Evolutionary conservation across 2,329 filamentous ascomycete genomes (phyloP), one percentile per base, ranked within the genome.

Genomic region (Colletotrichum sp.): DNA sequence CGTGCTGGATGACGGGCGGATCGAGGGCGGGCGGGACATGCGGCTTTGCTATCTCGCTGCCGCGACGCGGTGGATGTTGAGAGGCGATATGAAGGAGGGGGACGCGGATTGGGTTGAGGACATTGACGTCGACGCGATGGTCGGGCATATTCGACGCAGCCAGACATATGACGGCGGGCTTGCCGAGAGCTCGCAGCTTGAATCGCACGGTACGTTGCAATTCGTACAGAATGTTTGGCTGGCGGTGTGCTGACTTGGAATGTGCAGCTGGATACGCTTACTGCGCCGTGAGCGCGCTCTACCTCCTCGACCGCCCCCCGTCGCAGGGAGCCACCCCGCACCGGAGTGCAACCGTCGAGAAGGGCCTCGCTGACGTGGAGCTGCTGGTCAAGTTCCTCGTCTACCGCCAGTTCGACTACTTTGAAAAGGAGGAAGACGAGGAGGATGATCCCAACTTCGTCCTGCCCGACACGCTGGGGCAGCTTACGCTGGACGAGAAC

Each of bases 31-130:
- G 0, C 90, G 91, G 71, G 97, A 99, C 84, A 94, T 96, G 86
- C 90, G 97, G 71, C 96, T 96, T 82, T 97, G 95, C 79, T 98
- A 97, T 83, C 93, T 96, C 81, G 96, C 95, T 5, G 91, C 94
- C 22, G 93, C 93, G 10, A 93, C 98, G 36, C 89, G 97, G 52
- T 98, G 95, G 91, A 94, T 98, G 71, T 84, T 99, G 60, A 88
- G 93, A 55, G 95, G 94, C 0, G 88, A 89, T 27, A 82, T 88
- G n/a, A 76, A 81, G 62, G 85, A 86, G 30, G 89, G 87, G 0
- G 87, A 90, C 16, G 86, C 88, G 12, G 88, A 88, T 3, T 91
- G 87, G 79, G 88, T 93, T 1, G 87, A 91, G 18, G 96, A 98
- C 85, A 92, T 99, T 74, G 87, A 98, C 82, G 89, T 96, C 5